Evolutionary conservation across 2,329 filamentous ascomycete genomes (phyloP).

Genomic region (Chlorencoelia australis): DNA sequence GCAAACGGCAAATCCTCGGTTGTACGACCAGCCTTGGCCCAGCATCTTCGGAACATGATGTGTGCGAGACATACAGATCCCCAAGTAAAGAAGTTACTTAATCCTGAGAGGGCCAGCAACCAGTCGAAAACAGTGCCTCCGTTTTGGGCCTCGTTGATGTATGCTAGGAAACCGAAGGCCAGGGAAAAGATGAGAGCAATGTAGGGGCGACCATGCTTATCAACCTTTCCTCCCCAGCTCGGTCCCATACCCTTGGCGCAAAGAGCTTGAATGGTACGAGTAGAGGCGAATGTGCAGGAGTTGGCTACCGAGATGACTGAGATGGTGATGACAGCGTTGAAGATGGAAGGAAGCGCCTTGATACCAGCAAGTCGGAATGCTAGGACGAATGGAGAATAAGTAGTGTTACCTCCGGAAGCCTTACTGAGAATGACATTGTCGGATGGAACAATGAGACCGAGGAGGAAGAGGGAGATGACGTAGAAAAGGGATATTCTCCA

Average conservation of each 20-base stretch:
- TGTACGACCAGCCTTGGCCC: slow-evolving; percentile 47
- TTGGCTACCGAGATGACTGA: slow-evolving; percentile 87
- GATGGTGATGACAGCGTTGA: slow-evolving; percentile 89
- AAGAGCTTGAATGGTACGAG: slow-evolving; percentile 78
- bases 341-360: slow-evolving; percentile 69
- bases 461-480: slow-evolving; percentile 68
- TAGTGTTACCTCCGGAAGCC: slow-evolving; percentile 53
- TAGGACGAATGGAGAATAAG: slow-evolving; percentile 83
- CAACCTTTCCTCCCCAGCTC: slow-evolving; percentile 65
- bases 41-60: slow-evolving; percentile 54
- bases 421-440: slow-evolving; percentile 50
- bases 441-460: slow-evolving; percentile 76
- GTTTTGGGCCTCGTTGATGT: slow-evolving; percentile 46
- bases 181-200: slow-evolving; percentile 39
- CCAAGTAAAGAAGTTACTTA: slow-evolving; percentile 69
- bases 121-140: slow-evolving; percentile 58
- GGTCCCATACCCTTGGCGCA: slow-evolving; percentile 82
- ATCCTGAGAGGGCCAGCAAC: slow-evolving; percentile 62
- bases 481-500: slow-evolving; percentile 88
- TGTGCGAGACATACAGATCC: slow-evolving; percentile 55
- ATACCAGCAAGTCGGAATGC: slow-evolving; percentile 81
- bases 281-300: slow-evolving; percentile 83
- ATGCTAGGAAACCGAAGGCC: slow-evolving; percentile 50
- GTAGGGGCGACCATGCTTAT: slow-evolving; percentile 66
- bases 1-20: slow-evolving; percentile 39